phyloP scores from a whole-genome alignment of 2,329 filamentous ascomycete genomes.

The Pseudopyricularia cyperi region DNA sequence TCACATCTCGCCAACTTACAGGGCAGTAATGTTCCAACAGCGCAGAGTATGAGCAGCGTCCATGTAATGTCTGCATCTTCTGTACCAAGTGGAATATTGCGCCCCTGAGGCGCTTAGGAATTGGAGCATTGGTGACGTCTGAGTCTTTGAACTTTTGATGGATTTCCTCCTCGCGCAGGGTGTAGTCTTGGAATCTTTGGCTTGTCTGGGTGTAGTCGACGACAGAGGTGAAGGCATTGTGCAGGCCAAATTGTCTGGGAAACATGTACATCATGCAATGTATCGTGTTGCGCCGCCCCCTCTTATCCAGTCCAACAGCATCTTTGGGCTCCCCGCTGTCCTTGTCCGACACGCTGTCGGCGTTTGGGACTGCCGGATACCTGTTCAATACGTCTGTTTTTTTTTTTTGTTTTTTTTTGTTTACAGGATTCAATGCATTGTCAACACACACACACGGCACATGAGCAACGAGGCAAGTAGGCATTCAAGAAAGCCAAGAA shows the following conservation, averaged over 20 bases:
- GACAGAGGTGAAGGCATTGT: conserved; percentile 77
- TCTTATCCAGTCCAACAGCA: not conserved
- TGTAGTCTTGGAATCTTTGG: conserved; percentile 74
- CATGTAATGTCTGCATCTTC: conserved; percentile 57
- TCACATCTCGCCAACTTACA: conserved; percentile 17
- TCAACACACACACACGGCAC: not conserved
- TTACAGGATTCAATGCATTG: too few relatives aligned
- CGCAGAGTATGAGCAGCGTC: conserved; percentile 65
- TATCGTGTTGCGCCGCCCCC: conserved; percentile 39
- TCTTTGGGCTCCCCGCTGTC: not conserved
- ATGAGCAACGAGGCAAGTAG: not conserved
- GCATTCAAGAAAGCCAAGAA: not conserved
- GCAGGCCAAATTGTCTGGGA: conserved; percentile 75
- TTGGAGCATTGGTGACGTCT: conserved; percentile 15
- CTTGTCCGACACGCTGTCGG: not conserved
- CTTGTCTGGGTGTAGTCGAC: conserved; percentile 52
- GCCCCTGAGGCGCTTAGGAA: conserved; percentile 60
- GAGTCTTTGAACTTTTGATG: conserved; percentile 18
- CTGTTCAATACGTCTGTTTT: conserved; percentile 70
- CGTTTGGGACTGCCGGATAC: conserved; percentile 26
- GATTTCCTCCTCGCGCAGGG: conserved; percentile 74
- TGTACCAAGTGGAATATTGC: conserved; percentile 43
- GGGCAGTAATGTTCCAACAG: conserved; percentile 76
- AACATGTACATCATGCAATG: conserved; percentile 89
- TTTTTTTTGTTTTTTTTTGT: too few relatives aligned